These are phyloP conservation scores for Glycine soja DNA, from an alignment of 306 rosid species.

Conservation along the genomic window DNA sequence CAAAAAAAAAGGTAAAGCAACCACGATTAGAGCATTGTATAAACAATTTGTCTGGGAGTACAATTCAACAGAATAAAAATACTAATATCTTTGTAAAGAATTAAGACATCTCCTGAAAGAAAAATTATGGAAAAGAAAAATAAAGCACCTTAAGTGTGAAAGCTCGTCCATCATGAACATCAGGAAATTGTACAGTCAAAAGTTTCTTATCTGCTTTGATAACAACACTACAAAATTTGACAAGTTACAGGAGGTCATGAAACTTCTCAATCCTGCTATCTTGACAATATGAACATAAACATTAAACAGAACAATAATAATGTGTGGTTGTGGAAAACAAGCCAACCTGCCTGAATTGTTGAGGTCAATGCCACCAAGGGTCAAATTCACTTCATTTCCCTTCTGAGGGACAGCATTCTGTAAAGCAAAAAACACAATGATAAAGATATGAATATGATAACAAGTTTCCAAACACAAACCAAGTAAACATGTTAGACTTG, in stretches of 20 bases:
- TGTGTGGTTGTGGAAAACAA: constrained; percentile 51
- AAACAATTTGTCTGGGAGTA: constrained; percentile 25
- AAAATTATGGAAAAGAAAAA: constrained; percentile 18
- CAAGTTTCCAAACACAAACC: constrained; percentile 6
- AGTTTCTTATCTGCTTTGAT: constrained; percentile 94
- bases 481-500: not conserved
- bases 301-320: constrained; percentile 19
- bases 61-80: constrained; percentile 3
- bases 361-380: constrained; percentile 99
- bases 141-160: constrained; percentile 91
- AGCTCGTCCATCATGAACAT: constrained; percentile 95
- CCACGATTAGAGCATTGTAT: constrained; percentile 2
- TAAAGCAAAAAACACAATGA: constrained; percentile 36
- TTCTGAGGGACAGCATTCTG: constrained; percentile 77
- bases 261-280: constrained; percentile 34
- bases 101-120: not conserved
- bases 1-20: not conserved
- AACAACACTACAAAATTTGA: constrained; percentile 75
- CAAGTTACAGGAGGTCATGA: constrained; percentile 48
- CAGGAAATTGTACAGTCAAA: constrained; percentile 90
- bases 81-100: not conserved
- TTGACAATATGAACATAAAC: constrained; percentile 26
- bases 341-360: constrained; percentile 99
- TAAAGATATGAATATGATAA: constrained; percentile 13
- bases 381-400: constrained; percentile 93